Base-by-base conservation (phyloP, 2,329 filamentous ascomycete species). In the Onygena corvina region DNA sequence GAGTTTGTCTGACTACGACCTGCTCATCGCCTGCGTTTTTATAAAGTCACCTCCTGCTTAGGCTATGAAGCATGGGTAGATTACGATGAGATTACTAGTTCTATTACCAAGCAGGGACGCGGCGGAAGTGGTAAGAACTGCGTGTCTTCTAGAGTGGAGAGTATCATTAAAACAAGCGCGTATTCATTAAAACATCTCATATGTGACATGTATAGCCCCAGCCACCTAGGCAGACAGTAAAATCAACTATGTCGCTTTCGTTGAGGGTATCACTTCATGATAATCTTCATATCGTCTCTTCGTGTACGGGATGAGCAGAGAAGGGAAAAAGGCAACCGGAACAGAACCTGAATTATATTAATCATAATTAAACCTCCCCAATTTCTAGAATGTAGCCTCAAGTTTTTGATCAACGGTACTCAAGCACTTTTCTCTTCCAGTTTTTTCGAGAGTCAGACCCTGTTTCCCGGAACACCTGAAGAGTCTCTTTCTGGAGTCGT, bases 361-460 rank as follows among this genome's bases (percentile, higher is more conserved):
- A 29, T 31, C 29, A 12, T 31, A 11, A 31, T 12, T 31, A 31
- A 25, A 7, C 9, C 21, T 23, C 14, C 7, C 30, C n/a, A n/a
- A n/a, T n/a, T n/a, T n/a, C n/a, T n/a, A n/a, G n/a, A n/a, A n/a
- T n/a, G n/a, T n/a, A n/a, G n/a, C n/a, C n/a, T n/a, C n/a, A n/a
- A n/a, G n/a, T n/a, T n/a, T n/a, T 5, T 20, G 2, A 23, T 38
- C 55, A 67, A 33, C 53, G 60, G 52, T 66, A 68, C 49, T 68
- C 64, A 8, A 67, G 52, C 42, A 67, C 59, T 36, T 61, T 56
- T 20, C 66, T 57, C 51, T 57, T 60, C 60, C 63, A 68, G 7
- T 63, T 63, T 12, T 63, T 57, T 16, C 51, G 54, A 34, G 46
- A 27, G 18, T 20, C 20, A 12, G 46, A 36, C 47, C 65, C 63